phyloP scores from a whole-genome alignment of 2,329 filamentous ascomycete genomes.

The Cladophialophora yegresii region DNA sequence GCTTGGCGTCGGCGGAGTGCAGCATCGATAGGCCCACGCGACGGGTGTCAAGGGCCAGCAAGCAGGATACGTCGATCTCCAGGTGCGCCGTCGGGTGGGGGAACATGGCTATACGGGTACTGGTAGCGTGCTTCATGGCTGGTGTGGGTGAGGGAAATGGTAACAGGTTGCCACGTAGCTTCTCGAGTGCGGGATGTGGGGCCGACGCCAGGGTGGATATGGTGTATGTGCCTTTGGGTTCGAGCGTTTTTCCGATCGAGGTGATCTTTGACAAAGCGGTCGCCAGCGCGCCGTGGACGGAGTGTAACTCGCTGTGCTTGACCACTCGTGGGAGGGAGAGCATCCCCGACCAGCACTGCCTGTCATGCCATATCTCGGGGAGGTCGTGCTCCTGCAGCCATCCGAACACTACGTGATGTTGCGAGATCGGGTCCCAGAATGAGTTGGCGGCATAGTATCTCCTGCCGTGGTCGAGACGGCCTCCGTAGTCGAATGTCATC shows the following conservation, averaged over 20 bases:
- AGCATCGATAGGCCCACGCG: conserved; percentile 34
- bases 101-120: not conserved
- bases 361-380: conserved; percentile 45
- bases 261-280: conserved; percentile 46
- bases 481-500: conserved; percentile 46
- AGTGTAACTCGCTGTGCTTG: conserved; percentile 42
- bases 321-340: conserved; percentile 52
- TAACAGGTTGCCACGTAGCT: not conserved
- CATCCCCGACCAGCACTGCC: conserved; percentile 54
- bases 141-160: not conserved
- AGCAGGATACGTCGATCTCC: not conserved
- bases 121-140: no score
- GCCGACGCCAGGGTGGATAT: conserved; percentile 44
- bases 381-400: conserved; percentile 57
- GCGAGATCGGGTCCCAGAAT: conserved; percentile 49
- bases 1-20: conserved; percentile 39
- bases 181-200: not conserved
- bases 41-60: not conserved
- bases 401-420: conserved; percentile 49
- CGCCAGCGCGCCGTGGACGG: conserved; percentile 43
- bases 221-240: conserved; percentile 41
- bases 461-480: conserved; percentile 52
- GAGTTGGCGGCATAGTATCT: conserved; percentile 54
- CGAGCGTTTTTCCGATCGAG: conserved; percentile 42
- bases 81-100: not conserved